Evolutionary conservation across 169 alveolate species (phyloP).

Genomic region (Neospora caninum): DNA sequence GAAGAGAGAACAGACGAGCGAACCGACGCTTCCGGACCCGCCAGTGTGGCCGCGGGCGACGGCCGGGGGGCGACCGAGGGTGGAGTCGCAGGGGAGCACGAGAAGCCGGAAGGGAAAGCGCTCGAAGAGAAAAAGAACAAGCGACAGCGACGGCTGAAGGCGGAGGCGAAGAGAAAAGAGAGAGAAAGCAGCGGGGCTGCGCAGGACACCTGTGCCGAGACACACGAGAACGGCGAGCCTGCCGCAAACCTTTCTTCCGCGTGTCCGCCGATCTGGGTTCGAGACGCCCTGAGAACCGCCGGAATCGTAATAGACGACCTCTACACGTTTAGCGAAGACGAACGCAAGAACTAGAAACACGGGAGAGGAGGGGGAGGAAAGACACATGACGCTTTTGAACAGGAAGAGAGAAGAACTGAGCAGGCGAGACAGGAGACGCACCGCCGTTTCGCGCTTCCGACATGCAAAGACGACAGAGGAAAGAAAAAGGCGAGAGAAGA

Average conservation of each 20-base stretch:
- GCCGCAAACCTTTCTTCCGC: no score
- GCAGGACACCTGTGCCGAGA: not conserved
- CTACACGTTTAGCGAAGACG: not conserved
- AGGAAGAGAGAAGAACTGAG: no score
- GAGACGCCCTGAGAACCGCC: conserved; percentile 42
- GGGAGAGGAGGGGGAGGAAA: not conserved
- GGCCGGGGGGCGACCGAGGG: not conserved
- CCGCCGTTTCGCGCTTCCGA: no score
- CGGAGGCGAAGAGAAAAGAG: not conserved
- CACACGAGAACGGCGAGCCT: no score
- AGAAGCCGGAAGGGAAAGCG: not conserved
- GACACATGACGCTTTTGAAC: no score
- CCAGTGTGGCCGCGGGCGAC: not conserved
- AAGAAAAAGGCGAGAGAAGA: no score
- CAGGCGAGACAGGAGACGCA: no score
- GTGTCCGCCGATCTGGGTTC: conserved; percentile 28
- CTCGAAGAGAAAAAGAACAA: not conserved
- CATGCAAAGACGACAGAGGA: no score
- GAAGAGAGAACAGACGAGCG: not conserved
- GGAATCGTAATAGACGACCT: conserved; percentile 36
- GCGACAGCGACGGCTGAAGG: not conserved
- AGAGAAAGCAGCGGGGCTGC: not conserved
- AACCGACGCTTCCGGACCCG: no score
- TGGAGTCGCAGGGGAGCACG: not conserved
- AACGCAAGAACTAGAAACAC: not conserved